Conservation (phyloP, 352 stramenopile species). For the Phytophthora meadii region DNA sequence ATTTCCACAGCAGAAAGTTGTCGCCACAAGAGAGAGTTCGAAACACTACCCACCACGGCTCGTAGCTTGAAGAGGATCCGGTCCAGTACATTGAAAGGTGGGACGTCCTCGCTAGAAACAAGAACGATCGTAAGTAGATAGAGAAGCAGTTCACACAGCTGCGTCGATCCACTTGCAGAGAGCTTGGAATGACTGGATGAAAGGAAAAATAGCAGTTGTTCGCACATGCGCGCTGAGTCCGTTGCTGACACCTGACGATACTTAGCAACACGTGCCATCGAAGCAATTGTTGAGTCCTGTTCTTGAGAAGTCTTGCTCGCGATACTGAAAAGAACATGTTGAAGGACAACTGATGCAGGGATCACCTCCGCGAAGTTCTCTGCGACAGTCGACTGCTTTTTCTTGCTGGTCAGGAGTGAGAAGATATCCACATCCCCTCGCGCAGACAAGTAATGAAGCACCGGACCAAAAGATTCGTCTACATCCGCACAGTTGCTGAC, state of each 20-base stretch:
- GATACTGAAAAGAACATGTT: constrained; percentile 38
- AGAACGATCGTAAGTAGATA: constrained; percentile 46
- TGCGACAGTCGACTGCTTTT: constrained; percentile 6
- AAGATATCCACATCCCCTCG: constrained; percentile 56
- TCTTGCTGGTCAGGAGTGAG: constrained; percentile 32
- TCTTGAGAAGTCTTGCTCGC: constrained; percentile 22
- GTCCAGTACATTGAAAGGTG: constrained; percentile 14
- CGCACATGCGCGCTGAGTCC: constrained; percentile 48
- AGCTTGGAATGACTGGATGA: constrained; percentile 7
- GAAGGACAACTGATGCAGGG: constrained; percentile 31
- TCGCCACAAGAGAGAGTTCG: constrained; percentile 16
- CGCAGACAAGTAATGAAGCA: constrained; percentile 63
- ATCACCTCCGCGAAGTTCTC: constrained; percentile 30
- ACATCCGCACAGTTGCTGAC: constrained; percentile 40
- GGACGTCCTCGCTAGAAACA: constrained; percentile 5
- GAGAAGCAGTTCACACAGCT: constrained; percentile 48
- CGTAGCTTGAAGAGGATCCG: constrained; percentile 54
- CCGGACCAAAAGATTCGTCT: constrained; percentile 36
- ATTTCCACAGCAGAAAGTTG: constrained; percentile 50
- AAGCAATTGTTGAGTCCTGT: constrained; percentile 23
- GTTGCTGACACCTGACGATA: constrained; percentile 10
- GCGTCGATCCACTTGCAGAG: neutral
- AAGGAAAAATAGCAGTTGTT: constrained; percentile 61
- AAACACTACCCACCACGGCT: constrained; percentile 15
- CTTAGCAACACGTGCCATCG: constrained; percentile 16